Base-by-base conservation (phyloP, 257 asterid species). In the Ligustrum vulgare region DNA sequence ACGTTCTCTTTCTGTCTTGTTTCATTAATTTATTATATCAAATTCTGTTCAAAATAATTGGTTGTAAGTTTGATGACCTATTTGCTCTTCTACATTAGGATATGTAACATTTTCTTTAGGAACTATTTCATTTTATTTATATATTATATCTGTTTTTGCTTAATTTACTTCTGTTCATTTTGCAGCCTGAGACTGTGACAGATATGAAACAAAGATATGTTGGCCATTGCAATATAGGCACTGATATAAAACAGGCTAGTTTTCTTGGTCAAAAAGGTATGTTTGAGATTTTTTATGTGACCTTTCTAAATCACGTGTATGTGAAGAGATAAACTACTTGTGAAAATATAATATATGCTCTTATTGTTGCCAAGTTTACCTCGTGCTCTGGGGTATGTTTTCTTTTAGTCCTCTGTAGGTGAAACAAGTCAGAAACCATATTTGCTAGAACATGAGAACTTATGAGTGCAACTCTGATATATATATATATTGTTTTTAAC, bases 201-300 rank as follows among this genome's bases (percentile, higher is more conserved):
- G 97, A 95, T 89, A 91, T 95, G 99, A 93, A 90, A 78, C 95
- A 82, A 82, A 90, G 96, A 86, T 95, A 89, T 69, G 86, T 93
- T 78, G 98, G 99, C 73, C 99, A 95, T 70, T 93, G 98, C 77
- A 95, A 95, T 78, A 82, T 83, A 9, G 96, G 97, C 79, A 95
- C 99, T 37, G 99, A 93, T 81, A 95, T 95, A 77, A 95, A 95
- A 74, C 99, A 95, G 75, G 98, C 99, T 47, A 95, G 97, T 87
- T 95, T 95, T 82, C 81, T 95, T 74, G 98, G 99, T 51, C 97
- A 86, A 80, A 90, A 83, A 90, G 99, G 99, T 95, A 86, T 70
- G 62, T 63, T 34, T 73, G 58, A 70, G 64, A 47, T 83, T 67
- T 67, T 54, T 9, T 69, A 13, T 67, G 67, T 35, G 54, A 56